Base-by-base conservation (phyloP, 192 early-diverging fungal species). In the Radiomyces spectabilis region DNA sequence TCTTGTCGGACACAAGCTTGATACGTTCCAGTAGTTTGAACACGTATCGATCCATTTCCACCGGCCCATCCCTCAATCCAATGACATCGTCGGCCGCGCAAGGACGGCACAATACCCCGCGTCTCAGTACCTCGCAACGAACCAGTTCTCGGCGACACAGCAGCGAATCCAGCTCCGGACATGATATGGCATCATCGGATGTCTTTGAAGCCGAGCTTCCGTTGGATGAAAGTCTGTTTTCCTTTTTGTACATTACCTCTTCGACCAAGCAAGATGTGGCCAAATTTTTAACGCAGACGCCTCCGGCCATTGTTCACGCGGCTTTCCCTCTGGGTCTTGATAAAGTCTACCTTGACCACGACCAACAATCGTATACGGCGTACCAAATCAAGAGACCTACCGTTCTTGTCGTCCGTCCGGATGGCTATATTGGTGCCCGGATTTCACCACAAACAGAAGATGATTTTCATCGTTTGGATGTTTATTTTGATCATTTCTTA, bases 341-440 rank as follows among this genome's bases (percentile, higher is more conserved):
- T 3, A 41, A 53, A n/a, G 59, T 61, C 1, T 61, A 46, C 53
- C 38, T 61, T 24, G 59, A 61, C 40, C 59, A 61, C 15, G 59
- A 61, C 22, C 50, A 53, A 9, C 59, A 61, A 30, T 42, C 49
- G 5, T 41, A 61, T 21, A 39, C 29, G 8, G 24, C 43, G 12
- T 61, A 61, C 31, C 25, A 31, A 26, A 22, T 39, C 25, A 15
- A 22, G 24, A 21, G 5, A 0, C 41, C 31, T 7, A 37, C 41
- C 27, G 33, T 53, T 4, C 38, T 61, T 10, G 43, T 61, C 21
- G 46, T 61, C 38, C 51, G 59, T 30, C 59, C 59, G 5, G 59
- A 61, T 45, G 59, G 59, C 5, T 61, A 61, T 30, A 61, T 61
- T 46, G 50, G 59, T 32, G 51, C 59, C 25, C 49, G 43, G 34